Evolutionary conservation across 805 yeast genomes (phyloP).

Genomic region (Spencermartinsiella europaea): DNA sequence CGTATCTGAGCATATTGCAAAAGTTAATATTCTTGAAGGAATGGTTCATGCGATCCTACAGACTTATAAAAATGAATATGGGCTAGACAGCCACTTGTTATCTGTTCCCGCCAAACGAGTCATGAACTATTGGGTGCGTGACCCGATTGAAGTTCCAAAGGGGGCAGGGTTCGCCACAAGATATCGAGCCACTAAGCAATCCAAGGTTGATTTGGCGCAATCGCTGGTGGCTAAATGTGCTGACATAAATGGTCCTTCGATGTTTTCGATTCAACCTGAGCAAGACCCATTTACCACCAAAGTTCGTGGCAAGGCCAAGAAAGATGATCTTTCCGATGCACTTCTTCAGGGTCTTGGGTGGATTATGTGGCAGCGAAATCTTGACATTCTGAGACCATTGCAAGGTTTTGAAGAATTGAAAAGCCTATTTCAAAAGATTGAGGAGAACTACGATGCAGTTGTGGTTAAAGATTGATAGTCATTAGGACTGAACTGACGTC

Average conservation of each 20-base stretch:
- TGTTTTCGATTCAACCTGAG: background rate
- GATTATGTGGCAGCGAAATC: conserved; percentile 39
- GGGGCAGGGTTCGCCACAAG: background rate
- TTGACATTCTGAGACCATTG: background rate
- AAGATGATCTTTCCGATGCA: conserved; percentile 64
- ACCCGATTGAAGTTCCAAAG: background rate
- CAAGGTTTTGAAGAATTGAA: background rate
- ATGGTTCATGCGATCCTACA: conserved; percentile 36
- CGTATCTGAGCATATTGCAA: conserved; percentile 47
- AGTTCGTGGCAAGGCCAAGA: conserved; percentile 33
- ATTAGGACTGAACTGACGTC: too few relatives aligned
- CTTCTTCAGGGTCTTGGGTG: conserved; percentile 56
- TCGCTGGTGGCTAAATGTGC: background rate
- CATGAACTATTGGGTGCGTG: conserved; percentile 10
- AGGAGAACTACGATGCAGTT: too few relatives aligned
- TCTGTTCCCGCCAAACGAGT: conserved; percentile 7
- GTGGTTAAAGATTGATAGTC: too few relatives aligned
- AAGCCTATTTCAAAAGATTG: too few relatives aligned
- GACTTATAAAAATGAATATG: background rate
- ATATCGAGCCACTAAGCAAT: conserved; percentile 3
- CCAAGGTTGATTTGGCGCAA: conserved; percentile 4
- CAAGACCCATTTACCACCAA: background rate
- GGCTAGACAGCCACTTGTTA: background rate
- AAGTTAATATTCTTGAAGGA: conserved; percentile 51
- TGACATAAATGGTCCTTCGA: background rate